Conservation (phyloP, 1,139 yeast genomes). For the Hemisphaericaspora subhashii region DNA sequence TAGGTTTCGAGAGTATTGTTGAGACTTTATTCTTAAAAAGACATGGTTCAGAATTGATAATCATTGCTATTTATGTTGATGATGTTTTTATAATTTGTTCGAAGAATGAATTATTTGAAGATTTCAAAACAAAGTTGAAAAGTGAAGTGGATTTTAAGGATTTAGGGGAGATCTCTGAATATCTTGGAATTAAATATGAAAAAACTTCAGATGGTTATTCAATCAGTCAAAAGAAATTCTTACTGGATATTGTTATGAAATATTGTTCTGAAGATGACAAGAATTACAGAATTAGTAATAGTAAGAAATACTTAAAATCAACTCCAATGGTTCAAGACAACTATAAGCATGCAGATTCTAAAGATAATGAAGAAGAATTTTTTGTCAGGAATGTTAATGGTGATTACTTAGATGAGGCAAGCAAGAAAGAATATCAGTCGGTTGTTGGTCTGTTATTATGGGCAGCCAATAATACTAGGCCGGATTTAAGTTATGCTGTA, state of each 20-base stretch:
- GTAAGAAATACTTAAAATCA: neutral
- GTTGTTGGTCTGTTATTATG: constrained; percentile 5
- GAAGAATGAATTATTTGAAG: neutral
- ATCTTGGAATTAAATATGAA: constrained; percentile 5
- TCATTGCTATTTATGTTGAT: constrained; percentile 7
- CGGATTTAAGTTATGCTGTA: constrained; percentile 3
- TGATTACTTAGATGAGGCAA: constrained; percentile 1
- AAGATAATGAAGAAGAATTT: too few relatives aligned
- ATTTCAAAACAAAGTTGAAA: neutral
- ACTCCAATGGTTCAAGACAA: constrained; percentile 1
- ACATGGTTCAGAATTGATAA: neutral
- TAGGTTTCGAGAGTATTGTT: constrained; percentile 1
- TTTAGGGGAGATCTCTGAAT: constrained; percentile 1
- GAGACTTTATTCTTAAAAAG: neutral
- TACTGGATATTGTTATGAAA: too few relatives aligned
- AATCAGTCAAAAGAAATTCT: neutral
- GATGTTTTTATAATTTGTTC: constrained; percentile 4
- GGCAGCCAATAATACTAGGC: constrained; percentile 5
- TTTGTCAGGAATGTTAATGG: too few relatives aligned
- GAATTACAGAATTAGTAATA: constrained; percentile 1
- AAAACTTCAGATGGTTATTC: constrained; percentile 1
- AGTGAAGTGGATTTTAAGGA: constrained; percentile 1
- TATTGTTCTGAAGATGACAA: too few relatives aligned
- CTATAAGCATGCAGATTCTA: too few relatives aligned
- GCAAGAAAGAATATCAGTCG: constrained; percentile 2